Evolutionary conservation across 805 yeast species (phyloP).

Genomic region (Saccharomycopsis selenospora): DNA sequence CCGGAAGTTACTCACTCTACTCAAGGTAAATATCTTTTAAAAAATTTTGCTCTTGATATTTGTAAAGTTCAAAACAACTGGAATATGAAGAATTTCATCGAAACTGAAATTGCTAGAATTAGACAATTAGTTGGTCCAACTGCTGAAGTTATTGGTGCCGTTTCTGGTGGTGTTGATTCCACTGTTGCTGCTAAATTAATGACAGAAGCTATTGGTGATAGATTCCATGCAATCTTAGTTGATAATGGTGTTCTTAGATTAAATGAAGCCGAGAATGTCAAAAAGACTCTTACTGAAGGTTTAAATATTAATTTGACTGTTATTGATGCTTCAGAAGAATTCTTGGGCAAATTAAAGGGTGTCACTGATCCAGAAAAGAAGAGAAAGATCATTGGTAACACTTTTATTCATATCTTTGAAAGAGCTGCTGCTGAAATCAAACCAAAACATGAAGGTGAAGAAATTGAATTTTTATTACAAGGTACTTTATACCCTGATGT

Average conservation of each 20-base stretch:
- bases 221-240: constrained; percentile 97
- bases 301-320: constrained; percentile 92
- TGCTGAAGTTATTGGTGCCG: constrained; percentile 99
- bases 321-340: constrained; percentile 88
- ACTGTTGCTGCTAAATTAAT: constrained; percentile 97
- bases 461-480: constrained; percentile 88
- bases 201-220: constrained; percentile 97
- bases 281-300: constrained; percentile 84
- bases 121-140: constrained; percentile 89
- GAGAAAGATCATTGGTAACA: constrained; percentile 97
- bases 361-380: constrained; percentile 98
- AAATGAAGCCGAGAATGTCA: constrained; percentile 84
- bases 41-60: constrained; percentile 87
- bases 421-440: constrained; percentile 88
- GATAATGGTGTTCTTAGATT: constrained; percentile 97
- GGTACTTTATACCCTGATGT: constrained; percentile 99
- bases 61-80: constrained; percentile 86
- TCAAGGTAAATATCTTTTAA: constrained; percentile 79
- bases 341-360: constrained; percentile 79
- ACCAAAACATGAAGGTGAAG: constrained; percentile 74
- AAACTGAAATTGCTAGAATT: constrained; percentile 91
- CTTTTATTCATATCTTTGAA: constrained; percentile 95
- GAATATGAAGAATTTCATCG: constrained; percentile 97
- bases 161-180: constrained; percentile 98
- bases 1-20: constrained; percentile 97